Conservation (phyloP, 2,329 filamentous ascomycete genomes). For the Tolypocladium pustulatum region DNA sequence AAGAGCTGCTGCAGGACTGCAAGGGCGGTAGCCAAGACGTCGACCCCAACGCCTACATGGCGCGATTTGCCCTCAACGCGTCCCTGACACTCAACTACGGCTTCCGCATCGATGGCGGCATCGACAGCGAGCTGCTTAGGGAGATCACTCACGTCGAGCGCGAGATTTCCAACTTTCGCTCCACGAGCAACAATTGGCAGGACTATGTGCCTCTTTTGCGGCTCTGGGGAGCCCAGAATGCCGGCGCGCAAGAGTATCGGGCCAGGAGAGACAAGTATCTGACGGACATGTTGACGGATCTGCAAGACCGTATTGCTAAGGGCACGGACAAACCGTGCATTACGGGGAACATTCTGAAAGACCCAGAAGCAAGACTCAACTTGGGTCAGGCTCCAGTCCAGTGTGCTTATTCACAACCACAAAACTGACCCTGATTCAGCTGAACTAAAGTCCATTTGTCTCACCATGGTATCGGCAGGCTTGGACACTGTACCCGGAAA, state of each 20-base stretch:
- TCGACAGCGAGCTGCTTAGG: conserved; percentile 54
- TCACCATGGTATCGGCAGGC: conserved; percentile 74
- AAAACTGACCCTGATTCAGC: conserved; percentile 28
- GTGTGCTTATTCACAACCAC: neutral
- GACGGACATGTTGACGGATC: conserved; percentile 54
- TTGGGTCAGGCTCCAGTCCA: conserved; percentile 13
- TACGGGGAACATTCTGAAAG: conserved; percentile 43
- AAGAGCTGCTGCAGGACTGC: conserved; percentile 58
- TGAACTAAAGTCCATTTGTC: conserved; percentile 69
- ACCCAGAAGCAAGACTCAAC: conserved; percentile 31
- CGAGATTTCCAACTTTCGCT: conserved; percentile 64
- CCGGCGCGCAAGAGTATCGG: conserved; percentile 54
- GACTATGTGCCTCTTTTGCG: conserved; percentile 73
- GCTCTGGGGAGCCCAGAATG: conserved; percentile 50
- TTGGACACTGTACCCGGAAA: conserved; percentile 75
- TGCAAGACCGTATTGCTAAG: conserved; percentile 27
- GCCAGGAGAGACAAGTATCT: conserved; percentile 57
- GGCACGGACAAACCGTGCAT: conserved; percentile 31
- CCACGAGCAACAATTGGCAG: conserved; percentile 74
- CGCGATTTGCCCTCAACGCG: conserved; percentile 67
- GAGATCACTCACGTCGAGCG: conserved; percentile 71
- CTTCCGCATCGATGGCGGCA: conserved; percentile 60
- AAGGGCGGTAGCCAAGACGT: conserved; percentile 51
- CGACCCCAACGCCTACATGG: conserved; percentile 63
- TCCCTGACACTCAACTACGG: conserved; percentile 73